These are phyloP conservation scores for Oehlia diaphana DNA, from an alignment of 192 early-diverging fungal species.

Conservation along the genomic window DNA sequence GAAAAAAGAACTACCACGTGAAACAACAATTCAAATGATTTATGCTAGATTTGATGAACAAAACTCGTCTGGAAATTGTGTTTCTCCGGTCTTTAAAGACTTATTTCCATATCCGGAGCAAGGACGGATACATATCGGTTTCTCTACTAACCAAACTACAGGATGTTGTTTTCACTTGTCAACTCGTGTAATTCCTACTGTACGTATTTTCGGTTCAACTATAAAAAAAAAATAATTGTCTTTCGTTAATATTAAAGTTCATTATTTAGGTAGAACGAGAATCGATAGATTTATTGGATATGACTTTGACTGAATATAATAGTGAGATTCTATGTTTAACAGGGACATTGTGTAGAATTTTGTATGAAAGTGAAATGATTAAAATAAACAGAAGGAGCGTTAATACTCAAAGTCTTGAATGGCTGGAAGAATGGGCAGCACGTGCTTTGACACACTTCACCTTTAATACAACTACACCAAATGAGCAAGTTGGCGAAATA, in stretches of 20 bases:
- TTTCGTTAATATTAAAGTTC: background rate
- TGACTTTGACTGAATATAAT: slow-evolving; percentile 75
- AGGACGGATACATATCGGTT: slow-evolving; percentile 86
- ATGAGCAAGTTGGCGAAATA: slow-evolving; percentile 59
- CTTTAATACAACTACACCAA: slow-evolving; percentile 73
- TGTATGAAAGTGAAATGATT: slow-evolving; percentile 77
- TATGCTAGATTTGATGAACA: slow-evolving; percentile 78
- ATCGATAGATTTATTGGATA: slow-evolving; percentile 86
- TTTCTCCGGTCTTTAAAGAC: slow-evolving; percentile 66
- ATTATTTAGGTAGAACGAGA: slow-evolving; percentile 68
- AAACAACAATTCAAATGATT: slow-evolving; percentile 69
- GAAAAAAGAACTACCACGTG: slow-evolving; percentile 79
- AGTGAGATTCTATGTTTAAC: slow-evolving; percentile 71
- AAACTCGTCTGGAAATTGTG: slow-evolving; percentile 18
- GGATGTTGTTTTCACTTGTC: slow-evolving; percentile 78
- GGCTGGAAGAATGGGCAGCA: slow-evolving; percentile 51
- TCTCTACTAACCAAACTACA: slow-evolving; percentile 90
- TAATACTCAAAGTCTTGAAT: background rate
- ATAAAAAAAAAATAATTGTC: too few relatives aligned
- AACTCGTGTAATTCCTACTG: slow-evolving; percentile 86
- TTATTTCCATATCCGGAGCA: slow-evolving; percentile 74
- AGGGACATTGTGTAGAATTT: slow-evolving; percentile 68
- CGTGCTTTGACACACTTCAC: slow-evolving; percentile 71
- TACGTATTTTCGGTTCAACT: background rate
- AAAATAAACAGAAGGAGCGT: slow-evolving; percentile 54